A percentile compares a stretch with the other conserved stretches of the same genome.
Conservation (phyloP, 176 grass and related monocot genomes). For the Triticum timopheevii region DNA sequence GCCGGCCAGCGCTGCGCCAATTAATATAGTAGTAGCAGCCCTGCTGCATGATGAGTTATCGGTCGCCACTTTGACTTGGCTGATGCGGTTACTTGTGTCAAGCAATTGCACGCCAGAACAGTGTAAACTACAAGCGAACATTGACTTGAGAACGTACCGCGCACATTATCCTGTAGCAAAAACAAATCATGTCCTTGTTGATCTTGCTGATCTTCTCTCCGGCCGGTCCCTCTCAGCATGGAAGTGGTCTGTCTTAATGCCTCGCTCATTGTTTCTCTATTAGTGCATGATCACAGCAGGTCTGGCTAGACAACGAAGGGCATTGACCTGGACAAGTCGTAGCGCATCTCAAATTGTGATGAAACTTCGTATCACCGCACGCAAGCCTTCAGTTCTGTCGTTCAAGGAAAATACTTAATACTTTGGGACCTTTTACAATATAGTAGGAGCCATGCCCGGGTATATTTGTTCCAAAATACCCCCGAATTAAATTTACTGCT, state of each 20-base stretch:
- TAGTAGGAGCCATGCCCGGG: background rate
- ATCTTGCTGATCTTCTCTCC: background rate
- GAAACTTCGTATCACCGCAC: background rate
- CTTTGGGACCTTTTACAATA: too few species aligned
- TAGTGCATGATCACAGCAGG: background rate
- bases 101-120: background rate
- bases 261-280: background rate
- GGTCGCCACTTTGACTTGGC: background rate
- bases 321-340: conserved; percentile 4
- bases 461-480: background rate
- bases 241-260: background rate
- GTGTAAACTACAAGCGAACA: background rate
- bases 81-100: background rate
- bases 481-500: too few species aligned
- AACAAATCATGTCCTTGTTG: too few species aligned
- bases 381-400: background rate
- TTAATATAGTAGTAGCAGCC: background rate
- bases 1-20: background rate
- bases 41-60: background rate
- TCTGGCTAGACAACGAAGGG: conserved; percentile 6
- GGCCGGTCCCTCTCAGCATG: background rate
- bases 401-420: too few species aligned
- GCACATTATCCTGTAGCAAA: background rate
- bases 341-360: background rate
- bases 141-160: background rate